A percentile compares a stretch with the other conserved stretches of the same genome.
Evolutionary conservation across 2,329 filamentous ascomycete species (phyloP).

Genomic region (Mycosphaerella arachidis): DNA sequence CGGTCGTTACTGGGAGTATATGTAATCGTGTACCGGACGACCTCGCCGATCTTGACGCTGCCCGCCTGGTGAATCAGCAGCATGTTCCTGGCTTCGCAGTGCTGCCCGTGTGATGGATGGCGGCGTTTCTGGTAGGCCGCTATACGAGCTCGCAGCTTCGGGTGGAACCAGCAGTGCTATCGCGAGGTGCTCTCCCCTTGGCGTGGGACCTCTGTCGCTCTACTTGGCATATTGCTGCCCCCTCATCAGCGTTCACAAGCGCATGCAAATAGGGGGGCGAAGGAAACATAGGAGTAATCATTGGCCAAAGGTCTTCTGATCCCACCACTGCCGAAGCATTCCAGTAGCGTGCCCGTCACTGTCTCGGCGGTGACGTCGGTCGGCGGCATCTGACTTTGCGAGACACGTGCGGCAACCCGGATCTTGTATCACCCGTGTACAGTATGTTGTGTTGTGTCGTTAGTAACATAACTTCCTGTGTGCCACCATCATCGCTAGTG

Average conservation of each 20-base stretch:
- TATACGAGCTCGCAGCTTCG: background rate
- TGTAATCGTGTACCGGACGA: constrained; percentile 83
- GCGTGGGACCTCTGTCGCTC: background rate
- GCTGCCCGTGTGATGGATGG: background rate
- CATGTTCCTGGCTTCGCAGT: constrained; percentile 51
- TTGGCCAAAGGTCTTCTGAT: background rate
- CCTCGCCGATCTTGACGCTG: constrained; percentile 88
- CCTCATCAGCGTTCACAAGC: background rate
- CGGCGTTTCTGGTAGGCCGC: background rate
- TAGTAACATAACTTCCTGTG: no score
- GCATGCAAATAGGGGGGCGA: background rate
- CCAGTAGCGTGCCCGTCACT: background rate
- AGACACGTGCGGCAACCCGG: no score
- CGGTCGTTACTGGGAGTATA: constrained; percentile 87
- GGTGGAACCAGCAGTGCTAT: background rate
- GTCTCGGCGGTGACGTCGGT: no score
- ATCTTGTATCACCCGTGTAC: no score
- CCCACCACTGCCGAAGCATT: background rate
- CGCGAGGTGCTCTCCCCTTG: background rate
- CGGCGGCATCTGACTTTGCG: no score
- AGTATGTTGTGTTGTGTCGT: no score
- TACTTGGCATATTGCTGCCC: background rate
- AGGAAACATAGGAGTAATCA: background rate
- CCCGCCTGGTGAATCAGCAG: constrained; percentile 86
- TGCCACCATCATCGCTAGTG: no score